Evolutionary conservation across 805 yeast genomes (phyloP), one percentile per base, ranked within the genome.

Genomic region (Schwanniomyces polymorphus): DNA sequence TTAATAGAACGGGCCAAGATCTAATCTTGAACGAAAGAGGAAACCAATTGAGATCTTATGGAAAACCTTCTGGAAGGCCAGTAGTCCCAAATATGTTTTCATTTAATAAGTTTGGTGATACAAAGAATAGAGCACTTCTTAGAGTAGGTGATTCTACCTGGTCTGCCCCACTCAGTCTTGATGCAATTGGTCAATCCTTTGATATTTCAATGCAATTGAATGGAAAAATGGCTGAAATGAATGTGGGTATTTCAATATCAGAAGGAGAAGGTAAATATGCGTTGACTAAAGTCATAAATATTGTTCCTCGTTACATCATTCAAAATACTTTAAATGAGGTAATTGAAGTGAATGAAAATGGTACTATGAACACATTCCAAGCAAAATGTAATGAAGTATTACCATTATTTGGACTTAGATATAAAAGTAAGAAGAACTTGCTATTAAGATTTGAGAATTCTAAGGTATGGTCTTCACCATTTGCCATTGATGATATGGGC

Each of bases 181-280:
- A 91, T 60, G 95, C 96, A 3, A 78, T 92, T 46, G 99, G 99
- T 0, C 92, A 91, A 53, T 73, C 83, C 1, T 76, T 79, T 38
- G 96, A 79, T 37, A 65, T 74, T 3, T 64, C 61, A 18, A 71
- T 75, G 4, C 79, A 79, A 31, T 55, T 81, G 1, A 68, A 74
- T 34, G 79, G 78, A 10, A 78, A 63, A 63, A 81, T 64, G 57
- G 61, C 60, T 3, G 97, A 91, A 57, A 80, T 82, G 50, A 84
- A 86, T 58, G 68, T 91, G 10, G 98, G 98, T 11, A 66, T 91
- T 25, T 74, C 80, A 26, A 80, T 89, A 10, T 65, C 78, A 0
- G 97, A 91, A 55, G 99, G 98, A 16, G 83, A 82, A 51, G 98
- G 97, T 2, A 84, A 83, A 49, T 92, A 88, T 63, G 78, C 81